Base-by-base conservation (phyloP, 352 stramenopile species). In the Phytophthora multivora region DNA sequence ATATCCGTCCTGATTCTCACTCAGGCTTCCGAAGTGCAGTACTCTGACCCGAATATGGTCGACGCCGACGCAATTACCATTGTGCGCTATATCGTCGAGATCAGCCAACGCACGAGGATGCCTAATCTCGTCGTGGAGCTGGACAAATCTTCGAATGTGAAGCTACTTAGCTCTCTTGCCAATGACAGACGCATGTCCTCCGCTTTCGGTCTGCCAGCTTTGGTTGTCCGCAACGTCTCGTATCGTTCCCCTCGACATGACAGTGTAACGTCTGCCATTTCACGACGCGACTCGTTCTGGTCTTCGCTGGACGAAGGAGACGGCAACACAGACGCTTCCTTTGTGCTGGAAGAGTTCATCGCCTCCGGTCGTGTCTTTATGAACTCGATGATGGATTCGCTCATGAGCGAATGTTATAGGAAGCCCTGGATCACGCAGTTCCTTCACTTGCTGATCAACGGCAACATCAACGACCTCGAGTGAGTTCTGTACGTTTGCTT, bases 41-140 rank as follows among this genome's bases (percentile, higher is more conserved):
- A 90, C 52, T 74, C 82, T 0, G 85, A 93, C 41, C 75, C 80
- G 5, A 93, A 93, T 48, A 93, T 93, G 85, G 72, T 93, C 5
- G 85, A 93, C 40, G 82, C 85, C 5, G 79, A 93, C 47, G 85
- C 85, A 9, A 93, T 93, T 60, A 93, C 85, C 5, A 90, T 81
- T 26, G 69, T 93, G 58, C 80, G 82, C 1, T 91, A 90, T 51
- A 93, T 93, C 19, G 75, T 93, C 12, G 85, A 93, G 73, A 91
- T 89, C 52, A 89, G 75, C 28, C 80, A 90, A 53, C 79, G 75
- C 19, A 77, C 71, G 5, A 52, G 56, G 18, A 88, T 90, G 72
- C 83, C 79, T 1, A 93, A 91, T 39, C 59, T 93, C 16, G 75
- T 93, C 0, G 80, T 91, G 0, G 85, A 93, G 43, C 58, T 93